Evolutionary conservation across 306 rosid genomes (phyloP).

Genomic region (Trichosanthes truncata): DNA sequence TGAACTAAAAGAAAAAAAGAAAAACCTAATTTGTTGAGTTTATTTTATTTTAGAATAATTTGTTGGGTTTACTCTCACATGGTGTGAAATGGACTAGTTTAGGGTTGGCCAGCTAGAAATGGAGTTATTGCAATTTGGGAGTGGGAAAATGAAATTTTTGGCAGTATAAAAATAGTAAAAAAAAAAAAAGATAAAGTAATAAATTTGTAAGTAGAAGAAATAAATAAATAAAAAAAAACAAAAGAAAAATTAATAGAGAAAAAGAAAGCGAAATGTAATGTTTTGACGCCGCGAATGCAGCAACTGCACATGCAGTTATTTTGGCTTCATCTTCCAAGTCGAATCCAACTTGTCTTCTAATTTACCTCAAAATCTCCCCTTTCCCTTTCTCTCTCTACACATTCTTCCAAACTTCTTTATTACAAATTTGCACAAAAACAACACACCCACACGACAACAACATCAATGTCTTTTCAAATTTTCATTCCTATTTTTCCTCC

Average conservation of each 20-base stretch:
- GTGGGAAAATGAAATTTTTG: neutral
- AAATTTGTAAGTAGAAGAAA: neutral
- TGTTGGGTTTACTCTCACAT: neutral
- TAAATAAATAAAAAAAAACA: too few species aligned
- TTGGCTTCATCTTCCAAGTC: conserved; percentile 28
- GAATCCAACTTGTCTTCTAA: conserved; percentile 27
- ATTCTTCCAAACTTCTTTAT: neutral
- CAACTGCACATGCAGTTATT: conserved; percentile 51
- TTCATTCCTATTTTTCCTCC: neutral
- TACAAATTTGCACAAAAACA: neutral
- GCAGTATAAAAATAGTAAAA: neutral
- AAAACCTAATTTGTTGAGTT: too few species aligned
- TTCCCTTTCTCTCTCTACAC: conserved; percentile 9
- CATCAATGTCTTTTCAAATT: neutral
- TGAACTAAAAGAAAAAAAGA: too few species aligned
- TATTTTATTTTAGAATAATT: neutral
- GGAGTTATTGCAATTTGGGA: neutral
- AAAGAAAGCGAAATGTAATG: conserved; percentile 34
- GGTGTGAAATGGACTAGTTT: neutral
- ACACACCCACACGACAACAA: too few species aligned
- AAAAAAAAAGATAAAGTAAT: neutral
- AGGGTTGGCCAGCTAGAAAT: neutral
- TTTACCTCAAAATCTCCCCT: neutral
- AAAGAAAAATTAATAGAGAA: too few species aligned
- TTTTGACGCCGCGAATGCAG: conserved; percentile 31